Percentiles rank a stretch among this genome's conserved stretches.
These are phyloP conservation scores for Nissolia schottii DNA, from an alignment of 306 rosid species.

Conservation along the genomic window DNA sequence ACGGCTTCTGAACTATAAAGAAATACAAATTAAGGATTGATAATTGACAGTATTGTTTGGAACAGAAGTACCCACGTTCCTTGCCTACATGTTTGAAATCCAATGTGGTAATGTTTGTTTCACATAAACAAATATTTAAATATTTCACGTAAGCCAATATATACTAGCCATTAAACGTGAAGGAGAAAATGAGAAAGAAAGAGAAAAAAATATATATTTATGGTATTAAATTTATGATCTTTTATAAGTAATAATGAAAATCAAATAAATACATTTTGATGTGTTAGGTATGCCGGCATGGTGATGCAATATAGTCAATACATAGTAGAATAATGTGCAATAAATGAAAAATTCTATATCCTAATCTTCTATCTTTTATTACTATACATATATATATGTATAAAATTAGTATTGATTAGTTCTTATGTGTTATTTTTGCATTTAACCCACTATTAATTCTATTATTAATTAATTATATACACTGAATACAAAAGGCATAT, in stretches of 20 bases:
- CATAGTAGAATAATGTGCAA: neutral
- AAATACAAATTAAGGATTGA: neutral
- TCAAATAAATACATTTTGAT: neutral
- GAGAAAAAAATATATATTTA: neutral
- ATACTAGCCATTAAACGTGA: neutral
- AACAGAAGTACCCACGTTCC: neutral
- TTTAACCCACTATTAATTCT: too few relatives aligned
- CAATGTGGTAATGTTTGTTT: neutral
- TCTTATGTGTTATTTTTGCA: too few relatives aligned
- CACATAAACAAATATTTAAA: neutral
- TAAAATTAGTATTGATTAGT: too few relatives aligned
- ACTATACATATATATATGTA: too few relatives aligned
- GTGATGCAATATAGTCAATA: neutral
- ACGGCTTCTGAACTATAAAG: conserved; percentile 5
- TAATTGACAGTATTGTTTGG: neutral
- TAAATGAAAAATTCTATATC: too few relatives aligned
- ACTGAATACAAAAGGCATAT: too few relatives aligned
- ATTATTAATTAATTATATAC: too few relatives aligned
- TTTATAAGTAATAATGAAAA: too few relatives aligned
- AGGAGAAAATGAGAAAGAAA: neutral
- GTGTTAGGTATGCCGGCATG: neutral
- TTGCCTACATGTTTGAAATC: neutral
- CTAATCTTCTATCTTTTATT: too few relatives aligned
- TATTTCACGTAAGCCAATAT: neutral
- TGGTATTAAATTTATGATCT: neutral